A percentile compares a stretch with the other conserved stretches of the same genome.
These are phyloP conservation scores for Sextonia rubra DNA, from an alignment of 164 flowering plant genomes.

Conservation along the genomic window DNA sequence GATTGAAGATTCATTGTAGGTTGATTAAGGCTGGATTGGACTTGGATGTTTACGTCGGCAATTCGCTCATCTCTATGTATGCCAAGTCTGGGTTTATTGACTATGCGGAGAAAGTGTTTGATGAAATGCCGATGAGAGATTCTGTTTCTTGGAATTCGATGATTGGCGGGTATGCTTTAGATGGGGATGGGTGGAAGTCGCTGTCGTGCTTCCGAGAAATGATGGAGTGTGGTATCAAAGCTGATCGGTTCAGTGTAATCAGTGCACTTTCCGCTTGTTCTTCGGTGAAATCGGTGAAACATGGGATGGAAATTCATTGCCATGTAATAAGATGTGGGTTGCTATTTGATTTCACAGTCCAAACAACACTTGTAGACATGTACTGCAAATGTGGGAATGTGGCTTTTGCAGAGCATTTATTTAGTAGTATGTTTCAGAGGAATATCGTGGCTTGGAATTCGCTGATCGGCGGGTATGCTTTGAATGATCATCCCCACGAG, in stretches of 20 bases:
- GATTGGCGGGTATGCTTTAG: conserved; percentile 46
- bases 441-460: conserved; percentile 57
- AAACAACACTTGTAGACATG: conserved; percentile 62
- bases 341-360: conserved; percentile 36
- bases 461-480: conserved; percentile 48
- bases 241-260: conserved; percentile 43
- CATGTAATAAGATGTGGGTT: conserved; percentile 24
- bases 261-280: conserved; percentile 49
- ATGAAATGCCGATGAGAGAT: conserved; percentile 49
- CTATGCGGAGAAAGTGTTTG: conserved; percentile 45
- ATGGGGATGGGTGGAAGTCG: conserved; percentile 41
- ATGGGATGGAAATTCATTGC: conserved; percentile 45
- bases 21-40: conserved; percentile 46
- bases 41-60: conserved; percentile 43
- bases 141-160: conserved; percentile 77
- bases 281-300: conserved; percentile 14
- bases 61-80: conserved; percentile 56
- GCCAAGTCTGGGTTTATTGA: conserved; percentile 45
- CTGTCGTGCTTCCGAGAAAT: conserved; percentile 36
- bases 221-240: conserved; percentile 27
- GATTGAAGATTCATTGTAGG: conserved; percentile 38
- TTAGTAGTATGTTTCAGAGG: conserved; percentile 22
- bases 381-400: conserved; percentile 50
- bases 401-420: conserved; percentile 44
- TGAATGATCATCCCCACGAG: conserved; percentile 26